Base-by-base conservation (phyloP, 805 yeast genomes). In the Candida nitratophila region DNA sequence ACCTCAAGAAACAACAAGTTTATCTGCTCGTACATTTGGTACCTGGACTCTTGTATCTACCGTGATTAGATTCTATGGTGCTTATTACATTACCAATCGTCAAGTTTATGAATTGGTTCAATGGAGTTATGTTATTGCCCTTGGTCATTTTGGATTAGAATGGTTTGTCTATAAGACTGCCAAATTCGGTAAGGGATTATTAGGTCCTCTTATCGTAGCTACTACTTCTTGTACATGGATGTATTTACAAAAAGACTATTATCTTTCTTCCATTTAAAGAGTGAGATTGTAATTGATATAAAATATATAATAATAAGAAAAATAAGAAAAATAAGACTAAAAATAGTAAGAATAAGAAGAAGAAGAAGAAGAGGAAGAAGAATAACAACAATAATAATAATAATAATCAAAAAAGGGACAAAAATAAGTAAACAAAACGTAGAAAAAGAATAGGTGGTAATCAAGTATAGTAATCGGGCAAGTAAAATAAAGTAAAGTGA, bases 11-110 rank as follows among this genome's bases (percentile, higher is more conserved):
- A 83, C 82, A 22, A 64, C 71, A 2, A 57, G 60, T 14, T 70
- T 93, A 51, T 80, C 93, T 53, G 96, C 96, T n/a, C 77, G 99
- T 56, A 91, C 99, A 0, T 93, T 93, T 63, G 99, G 99, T 30
- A 93, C 99, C 0, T 93, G 99, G 99, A 93, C 99, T 0, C 70
- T 90, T 34, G 74, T 90, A 53, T 81, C 96, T 2, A 77, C 96
- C 2, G 71, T 91, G 27, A 82, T 93, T 40, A 79, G 99, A 59
- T 73, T 82, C 50, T 88, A 86, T 61, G 96, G 95, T 44, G 95
- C 98, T 14, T 85, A 83, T 65, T 70, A 85, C 59, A 69, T 86
- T 46, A 69, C 70, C 44, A 80, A 81, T 53, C 78, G 79, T 21
- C 84, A 81, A 51, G 78, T 90, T 43, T 93, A 79, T 64, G 80